Evolutionary conservation across 2,329 filamentous ascomycete genomes (phyloP).

Genomic region (Pestalotiopsis fici): DNA sequence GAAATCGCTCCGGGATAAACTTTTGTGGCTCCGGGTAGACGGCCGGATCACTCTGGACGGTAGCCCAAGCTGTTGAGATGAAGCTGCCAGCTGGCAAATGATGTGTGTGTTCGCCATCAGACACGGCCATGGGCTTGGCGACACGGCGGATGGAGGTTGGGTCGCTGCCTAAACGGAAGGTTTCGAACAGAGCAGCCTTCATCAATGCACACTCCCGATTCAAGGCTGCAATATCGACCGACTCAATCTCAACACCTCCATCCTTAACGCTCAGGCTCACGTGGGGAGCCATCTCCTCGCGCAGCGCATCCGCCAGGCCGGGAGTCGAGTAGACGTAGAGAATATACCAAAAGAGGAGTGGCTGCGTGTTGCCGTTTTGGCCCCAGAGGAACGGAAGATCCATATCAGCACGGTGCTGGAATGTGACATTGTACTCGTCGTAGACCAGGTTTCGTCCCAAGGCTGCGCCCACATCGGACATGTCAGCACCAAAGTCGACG

Average conservation of each 20-base stretch:
- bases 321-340: slow-evolving; percentile 15
- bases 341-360: slow-evolving; percentile 14
- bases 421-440: slow-evolving; percentile 1
- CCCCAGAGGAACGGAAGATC: slow-evolving; percentile 15
- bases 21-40: slow-evolving; percentile 23
- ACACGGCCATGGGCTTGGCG: slow-evolving; percentile 8
- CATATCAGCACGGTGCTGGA: slow-evolving; percentile 8
- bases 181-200: slow-evolving; percentile 16
- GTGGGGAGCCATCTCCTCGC: slow-evolving; percentile 13
- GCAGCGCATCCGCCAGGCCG: slow-evolving; percentile 9
- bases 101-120: slow-evolving; percentile 10
- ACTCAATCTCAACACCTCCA: neutral
- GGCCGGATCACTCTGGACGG: slow-evolving; percentile 21
- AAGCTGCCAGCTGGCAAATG: slow-evolving; percentile 13
- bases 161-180: slow-evolving; percentile 14
- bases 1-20: slow-evolving; percentile 28
- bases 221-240: slow-evolving; percentile 10
- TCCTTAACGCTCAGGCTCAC: slow-evolving; percentile 6
- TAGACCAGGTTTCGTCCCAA: slow-evolving; percentile 13
- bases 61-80: slow-evolving; percentile 11
- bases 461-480: slow-evolving; percentile 16
- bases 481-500: slow-evolving; percentile 17
- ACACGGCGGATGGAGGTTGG: slow-evolving; percentile 16
- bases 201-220: slow-evolving; percentile 14
- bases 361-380: slow-evolving; percentile 13